phyloP scores from a whole-genome alignment of 1,139 yeast genomes.

The Suhomyces chickasaworum region DNA sequence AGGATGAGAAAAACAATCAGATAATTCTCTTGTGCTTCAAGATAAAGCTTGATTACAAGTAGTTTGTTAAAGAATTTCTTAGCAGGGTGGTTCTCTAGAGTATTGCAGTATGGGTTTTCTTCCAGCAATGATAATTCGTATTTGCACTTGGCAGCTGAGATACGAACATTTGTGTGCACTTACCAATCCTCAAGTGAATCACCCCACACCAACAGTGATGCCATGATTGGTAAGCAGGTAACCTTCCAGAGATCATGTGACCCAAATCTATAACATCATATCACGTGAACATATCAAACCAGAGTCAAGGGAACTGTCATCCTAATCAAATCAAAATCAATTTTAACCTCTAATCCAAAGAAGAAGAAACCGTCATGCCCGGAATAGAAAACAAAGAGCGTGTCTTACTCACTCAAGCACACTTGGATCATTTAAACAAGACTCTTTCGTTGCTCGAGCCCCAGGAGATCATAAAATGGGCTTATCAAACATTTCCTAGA shows the following conservation, averaged over 20 bases:
- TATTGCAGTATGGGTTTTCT: too few relatives aligned
- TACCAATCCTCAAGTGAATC: too few relatives aligned
- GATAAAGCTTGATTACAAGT: too few relatives aligned
- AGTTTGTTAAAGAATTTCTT: too few relatives aligned
- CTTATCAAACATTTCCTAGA: constrained; percentile 75
- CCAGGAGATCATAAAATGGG: constrained; percentile 78
- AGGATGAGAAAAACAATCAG: too few relatives aligned
- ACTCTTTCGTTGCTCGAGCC: constrained; percentile 60
- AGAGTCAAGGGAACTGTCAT: not conserved
- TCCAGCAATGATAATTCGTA: not conserved
- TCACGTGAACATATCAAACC: constrained; percentile 11
- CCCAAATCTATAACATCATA: constrained; percentile 11
- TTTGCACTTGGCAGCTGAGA: not conserved
- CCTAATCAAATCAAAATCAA: not conserved
- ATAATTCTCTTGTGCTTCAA: too few relatives aligned
- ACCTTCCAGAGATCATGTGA: not conserved
- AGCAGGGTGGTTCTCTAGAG: too few relatives aligned
- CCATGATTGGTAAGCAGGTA: too few relatives aligned
- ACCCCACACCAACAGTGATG: not conserved
- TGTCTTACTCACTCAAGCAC: constrained; percentile 41
- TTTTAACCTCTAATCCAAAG: too few relatives aligned
- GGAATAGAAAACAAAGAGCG: not conserved
- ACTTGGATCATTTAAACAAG: constrained; percentile 59
- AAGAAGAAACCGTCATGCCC: not conserved
- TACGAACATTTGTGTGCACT: not conserved